Base-by-base conservation (phyloP, 1,284 basidiomycete species). In the Trichosporon faecale region DNA sequence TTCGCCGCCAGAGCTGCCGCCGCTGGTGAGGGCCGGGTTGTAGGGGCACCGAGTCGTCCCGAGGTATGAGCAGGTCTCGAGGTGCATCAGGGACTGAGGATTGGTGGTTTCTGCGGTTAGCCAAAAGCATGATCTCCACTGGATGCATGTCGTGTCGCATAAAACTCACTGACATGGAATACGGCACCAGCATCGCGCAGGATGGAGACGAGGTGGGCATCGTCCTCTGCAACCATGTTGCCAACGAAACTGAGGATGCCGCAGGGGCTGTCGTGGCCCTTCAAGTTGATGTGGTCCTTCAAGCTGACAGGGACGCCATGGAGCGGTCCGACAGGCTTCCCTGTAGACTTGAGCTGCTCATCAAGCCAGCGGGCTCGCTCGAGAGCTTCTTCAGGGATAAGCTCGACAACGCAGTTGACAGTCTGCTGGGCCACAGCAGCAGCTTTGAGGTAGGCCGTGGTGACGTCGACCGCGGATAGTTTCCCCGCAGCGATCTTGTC, bases 341-440 rank as follows among this genome's bases (percentile, higher is more conserved):
- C 86, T 0, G 83, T 86, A 33, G 76, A 76, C 64, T 84, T 84
- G 14, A 89, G 78, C 74, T 88, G 82, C 2, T 83, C 85, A 73
- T 91, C 91, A 4, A 90, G 84, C 76, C 86, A 83, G 86, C 84
- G 82, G 3, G 91, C 91, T 25, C 87, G 84, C 31, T 80, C 83
- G 9, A 91, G 80, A 0, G 88, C 90, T 27, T 86, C 86, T 0
- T 89, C 88, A 57, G 88, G 84, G 73, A 90, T 90, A 16, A 90
- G 88, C 73, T 91, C 90, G 3, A 90, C 90, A 60, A 92, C 79
- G 77, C 90, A 91, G 73, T 91, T 91, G 0, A 87, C 89, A 85
- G 69, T 70, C 65, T 75, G 71, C 57, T 80, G 78, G 4, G 74
- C 76, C 4, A 76, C 27, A 0, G 72, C 72, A 0, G 78, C 76